These are phyloP conservation scores for Dioszegia aurantiaca DNA, from an alignment of 768 basidiomycete genomes.

Conservation along the genomic window DNA sequence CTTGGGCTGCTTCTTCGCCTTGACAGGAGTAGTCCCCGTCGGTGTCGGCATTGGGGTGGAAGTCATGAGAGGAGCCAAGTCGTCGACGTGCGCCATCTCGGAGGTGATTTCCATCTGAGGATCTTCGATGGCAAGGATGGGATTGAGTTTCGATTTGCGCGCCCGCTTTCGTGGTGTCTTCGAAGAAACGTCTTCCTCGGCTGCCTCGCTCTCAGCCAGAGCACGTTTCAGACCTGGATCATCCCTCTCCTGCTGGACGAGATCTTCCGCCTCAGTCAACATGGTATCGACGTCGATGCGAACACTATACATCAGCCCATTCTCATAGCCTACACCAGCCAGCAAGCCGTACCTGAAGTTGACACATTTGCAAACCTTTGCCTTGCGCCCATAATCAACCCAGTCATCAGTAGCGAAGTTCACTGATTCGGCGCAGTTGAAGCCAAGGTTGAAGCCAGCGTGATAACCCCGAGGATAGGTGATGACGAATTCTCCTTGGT, in stretches of 20 bases:
- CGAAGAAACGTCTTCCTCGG: neutral
- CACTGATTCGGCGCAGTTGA: conserved; percentile 95
- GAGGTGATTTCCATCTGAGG: neutral
- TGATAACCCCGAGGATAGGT: conserved; percentile 95
- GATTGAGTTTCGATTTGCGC: neutral
- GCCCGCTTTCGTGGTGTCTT: neutral
- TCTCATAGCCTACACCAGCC: conserved; percentile 24
- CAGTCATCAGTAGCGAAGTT: conserved; percentile 95
- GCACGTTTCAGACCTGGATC: neutral
- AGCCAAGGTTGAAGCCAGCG: conserved; percentile 91
- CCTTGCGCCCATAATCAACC: conserved; percentile 80
- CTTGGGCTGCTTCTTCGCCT: neutral
- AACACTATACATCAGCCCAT: conserved; percentile 65
- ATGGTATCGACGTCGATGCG: conserved; percentile 89
- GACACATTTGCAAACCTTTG: conserved; percentile 56
- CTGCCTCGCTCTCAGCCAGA: neutral
- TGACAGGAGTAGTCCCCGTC: too few species aligned
- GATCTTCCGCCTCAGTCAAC: conserved; percentile 53
- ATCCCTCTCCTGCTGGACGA: conserved; percentile 19
- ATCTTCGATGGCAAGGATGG: neutral
- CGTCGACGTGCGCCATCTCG: too few species aligned
- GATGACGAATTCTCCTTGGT: conserved; percentile 92
- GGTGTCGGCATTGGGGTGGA: too few species aligned
- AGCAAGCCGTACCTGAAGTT: conserved; percentile 54
- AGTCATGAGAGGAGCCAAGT: too few species aligned